These are phyloP conservation scores for Cornus florida DNA, from an alignment of 148 eudicot species.

Conservation along the genomic window DNA sequence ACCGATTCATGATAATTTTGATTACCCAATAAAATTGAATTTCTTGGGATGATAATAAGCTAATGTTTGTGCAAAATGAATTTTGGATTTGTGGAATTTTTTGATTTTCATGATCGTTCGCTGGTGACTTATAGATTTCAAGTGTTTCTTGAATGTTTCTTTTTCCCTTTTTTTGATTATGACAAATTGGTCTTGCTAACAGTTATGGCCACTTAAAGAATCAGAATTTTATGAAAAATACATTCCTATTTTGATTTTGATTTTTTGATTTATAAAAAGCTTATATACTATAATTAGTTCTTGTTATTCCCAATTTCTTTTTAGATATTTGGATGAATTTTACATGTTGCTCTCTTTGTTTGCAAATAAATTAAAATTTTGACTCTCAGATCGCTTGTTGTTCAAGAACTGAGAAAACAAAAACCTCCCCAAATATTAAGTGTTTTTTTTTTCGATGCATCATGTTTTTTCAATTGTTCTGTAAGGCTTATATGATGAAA, in stretches of 20 bases:
- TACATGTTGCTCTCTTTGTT: no score
- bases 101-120: neutral
- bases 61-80: neutral
- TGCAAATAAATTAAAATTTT: neutral
- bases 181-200: no score
- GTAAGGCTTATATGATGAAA: neutral
- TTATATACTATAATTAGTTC: no score
- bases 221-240: no score
- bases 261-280: no score
- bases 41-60: neutral
- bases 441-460: neutral
- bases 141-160: neutral
- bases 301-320: no score
- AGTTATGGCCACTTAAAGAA: no score
- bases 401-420: neutral
- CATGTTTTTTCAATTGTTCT: neutral
- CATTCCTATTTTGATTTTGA: no score
- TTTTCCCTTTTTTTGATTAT: neutral
- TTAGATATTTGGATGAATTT: no score
- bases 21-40: slow-evolving; percentile 10
- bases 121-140: neutral
- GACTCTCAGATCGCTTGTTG: neutral
- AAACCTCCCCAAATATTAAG: no score
- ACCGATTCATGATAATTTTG: neutral
- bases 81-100: neutral